Evolutionary conservation across 495 filamentous ascomycete genomes (phyloP), one percentile per base, ranked within the genome.

Genomic region (Friedmanniomyces simplex): DNA sequence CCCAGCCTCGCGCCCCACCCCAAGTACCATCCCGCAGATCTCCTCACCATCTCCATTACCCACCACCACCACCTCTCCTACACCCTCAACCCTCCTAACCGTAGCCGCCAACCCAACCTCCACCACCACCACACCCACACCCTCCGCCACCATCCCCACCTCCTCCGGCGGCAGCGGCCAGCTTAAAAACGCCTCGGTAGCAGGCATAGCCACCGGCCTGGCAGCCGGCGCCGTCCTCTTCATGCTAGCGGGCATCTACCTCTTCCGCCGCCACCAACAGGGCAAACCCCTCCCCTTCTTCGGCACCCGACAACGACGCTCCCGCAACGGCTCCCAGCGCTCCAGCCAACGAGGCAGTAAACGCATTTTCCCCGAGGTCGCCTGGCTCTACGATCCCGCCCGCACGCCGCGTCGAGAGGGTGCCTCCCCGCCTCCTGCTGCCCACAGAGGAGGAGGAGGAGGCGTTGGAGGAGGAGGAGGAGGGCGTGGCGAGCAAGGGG

Each of bases 181-280:
- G 34, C 28, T 57, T 1, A 37, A 37, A 16, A 51, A 57, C 24
- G 55, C 55, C 6, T 57, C 55, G 2, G 32, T 57, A 36, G 55
- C 47, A n/a, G 55, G 55, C n/a, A 57, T 57, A 50, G 55, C 55
- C 8, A 50, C 55, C 8, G 55, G 55, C 34, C 12, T 57, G 16
- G 55, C 47, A 42, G 55, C 55, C 7, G 55, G 28, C 55, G 45
- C 30, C 8, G 55, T 57, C 28, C 28, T 51, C 28, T 25, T 50
- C 34, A 11, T 51, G 12, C 47, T 57, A 1, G 32, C 25, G 3
- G 45, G 10, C 11, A 24, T 34, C 25, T 57, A 39, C 25, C 45
- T 57, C 45, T 51, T 4, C 11, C 25, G 55, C 12, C 26, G 55
- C 21, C 55, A 43, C n/a, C 21, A 20, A 5, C 55, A 50, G 24